Percentiles rank a stretch among this genome's conserved stretches.
These are phyloP conservation scores for Amanita exitialis DNA, from an alignment of 768 basidiomycete genomes.

Conservation along the genomic window DNA sequence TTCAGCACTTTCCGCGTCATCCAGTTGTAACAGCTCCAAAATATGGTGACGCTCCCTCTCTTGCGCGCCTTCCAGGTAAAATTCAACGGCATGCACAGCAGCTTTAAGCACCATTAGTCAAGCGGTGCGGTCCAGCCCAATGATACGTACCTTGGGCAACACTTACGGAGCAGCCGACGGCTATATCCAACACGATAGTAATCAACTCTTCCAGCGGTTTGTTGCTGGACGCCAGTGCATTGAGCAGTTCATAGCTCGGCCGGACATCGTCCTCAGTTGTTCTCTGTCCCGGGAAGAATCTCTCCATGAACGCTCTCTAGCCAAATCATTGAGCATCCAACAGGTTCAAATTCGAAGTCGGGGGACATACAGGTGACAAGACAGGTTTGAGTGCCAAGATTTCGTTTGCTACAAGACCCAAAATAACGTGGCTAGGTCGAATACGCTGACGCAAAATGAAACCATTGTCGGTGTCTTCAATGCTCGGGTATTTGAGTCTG, in stretches of 20 bases:
- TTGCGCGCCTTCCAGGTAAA: conserved; percentile 36
- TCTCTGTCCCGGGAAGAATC: not conserved
- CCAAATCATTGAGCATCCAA: not conserved
- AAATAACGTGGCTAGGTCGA: conserved; percentile 20
- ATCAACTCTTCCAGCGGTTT: conserved; percentile 31
- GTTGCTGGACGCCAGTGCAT: conserved; percentile 22
- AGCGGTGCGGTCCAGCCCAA: not conserved
- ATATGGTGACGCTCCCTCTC: conserved; percentile 29
- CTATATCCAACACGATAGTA: conserved; percentile 34
- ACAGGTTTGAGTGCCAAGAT: conserved; percentile 10
- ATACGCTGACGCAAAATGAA: conserved; percentile 20
- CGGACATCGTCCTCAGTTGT: conserved; percentile 20
- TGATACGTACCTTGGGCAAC: conserved; percentile 28
- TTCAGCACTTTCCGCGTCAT: conserved; percentile 21
- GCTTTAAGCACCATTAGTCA: conserved; percentile 14
- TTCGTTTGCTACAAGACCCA: conserved; percentile 21
- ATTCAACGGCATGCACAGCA: conserved; percentile 39
- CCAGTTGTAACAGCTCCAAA: conserved; percentile 20
- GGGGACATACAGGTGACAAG: not conserved
- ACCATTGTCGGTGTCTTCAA: conserved; percentile 18
- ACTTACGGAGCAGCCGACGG: conserved; percentile 36
- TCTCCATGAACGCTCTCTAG: conserved; percentile 3
- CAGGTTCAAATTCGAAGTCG: not conserved
- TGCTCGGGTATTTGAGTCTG: conserved; percentile 5
- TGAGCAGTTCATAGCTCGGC: conserved; percentile 29